phyloP scores from a whole-genome alignment of 2,329 filamentous ascomycete genomes.

The Fusarium buxicola region DNA sequence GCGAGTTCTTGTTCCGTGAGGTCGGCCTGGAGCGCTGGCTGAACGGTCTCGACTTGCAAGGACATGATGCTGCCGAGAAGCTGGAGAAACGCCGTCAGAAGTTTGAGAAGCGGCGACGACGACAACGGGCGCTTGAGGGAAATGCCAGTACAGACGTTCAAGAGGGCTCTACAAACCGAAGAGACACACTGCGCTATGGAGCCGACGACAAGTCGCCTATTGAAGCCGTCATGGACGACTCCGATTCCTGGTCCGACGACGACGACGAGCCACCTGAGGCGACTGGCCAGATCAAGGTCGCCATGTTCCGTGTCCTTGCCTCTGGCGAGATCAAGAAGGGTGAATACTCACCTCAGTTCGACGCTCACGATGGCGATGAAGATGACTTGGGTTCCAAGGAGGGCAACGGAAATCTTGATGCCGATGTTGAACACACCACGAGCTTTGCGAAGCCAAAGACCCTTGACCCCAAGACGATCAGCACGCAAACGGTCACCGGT shows the following conservation, averaged over 20 bases:
- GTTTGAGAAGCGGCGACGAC: conserved; percentile 75
- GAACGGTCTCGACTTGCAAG: conserved; percentile 94
- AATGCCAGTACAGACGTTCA: conserved; percentile 50
- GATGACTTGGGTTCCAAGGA: conserved; percentile 63
- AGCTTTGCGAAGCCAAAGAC: conserved; percentile 98
- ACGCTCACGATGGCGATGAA: conserved; percentile 95
- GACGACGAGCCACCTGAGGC: conserved; percentile 94
- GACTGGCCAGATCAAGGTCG: conserved; percentile 97
- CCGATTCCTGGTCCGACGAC: conserved; percentile 80
- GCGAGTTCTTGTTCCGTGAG: conserved; percentile 97
- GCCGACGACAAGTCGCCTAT: conserved; percentile 80
- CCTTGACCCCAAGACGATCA: conserved; percentile 95
- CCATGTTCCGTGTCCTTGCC: conserved; percentile 93
- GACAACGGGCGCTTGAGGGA: conserved; percentile 65
- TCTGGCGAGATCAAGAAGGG: conserved; percentile 98
- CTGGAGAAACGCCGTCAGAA: conserved; percentile 90
- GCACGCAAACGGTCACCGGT: conserved; percentile 98
- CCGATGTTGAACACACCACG: conserved; percentile 94
- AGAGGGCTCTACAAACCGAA: conserved; percentile 56
- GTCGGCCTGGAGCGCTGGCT: conserved; percentile 97
- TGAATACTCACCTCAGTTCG: conserved; percentile 97
- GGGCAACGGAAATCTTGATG: conserved; percentile 73
- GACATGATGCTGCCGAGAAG: conserved; percentile 89
- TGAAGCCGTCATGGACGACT: conserved; percentile 74
- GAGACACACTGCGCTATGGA: conserved; percentile 81